Percentiles rank a stretch among this genome's conserved stretches.
phyloP scores from a whole-genome alignment of 2,329 filamentous ascomycete genomes.

The Xylaria digitata region DNA sequence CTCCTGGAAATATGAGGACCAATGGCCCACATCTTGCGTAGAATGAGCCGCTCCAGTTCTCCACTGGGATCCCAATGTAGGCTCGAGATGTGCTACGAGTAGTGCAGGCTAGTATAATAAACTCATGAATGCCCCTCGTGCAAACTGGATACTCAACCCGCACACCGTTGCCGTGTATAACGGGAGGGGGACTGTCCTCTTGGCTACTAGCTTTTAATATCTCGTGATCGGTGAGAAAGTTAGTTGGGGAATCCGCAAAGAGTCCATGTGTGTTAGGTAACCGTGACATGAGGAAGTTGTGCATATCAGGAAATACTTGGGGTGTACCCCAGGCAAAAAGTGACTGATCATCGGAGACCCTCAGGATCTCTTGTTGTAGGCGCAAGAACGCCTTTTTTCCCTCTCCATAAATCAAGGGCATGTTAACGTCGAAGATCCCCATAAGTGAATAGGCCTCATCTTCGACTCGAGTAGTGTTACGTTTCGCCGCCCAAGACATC shows the following conservation, averaged over 20 bases:
- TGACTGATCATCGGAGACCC: conserved; percentile 35
- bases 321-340: conserved; percentile 35
- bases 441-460: conserved; percentile 33
- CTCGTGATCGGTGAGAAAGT: conserved; percentile 21
- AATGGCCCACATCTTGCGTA: conserved; percentile 25
- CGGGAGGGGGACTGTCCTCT: conserved; percentile 15
- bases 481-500: conserved; percentile 38
- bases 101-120: conserved; percentile 29
- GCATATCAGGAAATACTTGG: conserved; percentile 20
- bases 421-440: conserved; percentile 31
- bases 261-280: conserved; percentile 8
- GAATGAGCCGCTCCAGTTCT: neutral
- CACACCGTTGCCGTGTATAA: conserved; percentile 21
- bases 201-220: conserved; percentile 4
- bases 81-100: conserved; percentile 5
- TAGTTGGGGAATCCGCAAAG: conserved; percentile 22
- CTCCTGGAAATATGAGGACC: conserved; percentile 20
- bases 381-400: conserved; percentile 31
- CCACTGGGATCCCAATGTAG: conserved; percentile 23
- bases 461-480: conserved; percentile 33
- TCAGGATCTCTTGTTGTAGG: conserved; percentile 37
- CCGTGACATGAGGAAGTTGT: neutral
- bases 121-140: conserved; percentile 3
- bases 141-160: conserved; percentile 26
- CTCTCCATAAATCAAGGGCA: conserved; percentile 38